Evolutionary conservation across 2,329 filamentous ascomycete genomes (phyloP).

Genomic region (Alternaria sp.): DNA sequence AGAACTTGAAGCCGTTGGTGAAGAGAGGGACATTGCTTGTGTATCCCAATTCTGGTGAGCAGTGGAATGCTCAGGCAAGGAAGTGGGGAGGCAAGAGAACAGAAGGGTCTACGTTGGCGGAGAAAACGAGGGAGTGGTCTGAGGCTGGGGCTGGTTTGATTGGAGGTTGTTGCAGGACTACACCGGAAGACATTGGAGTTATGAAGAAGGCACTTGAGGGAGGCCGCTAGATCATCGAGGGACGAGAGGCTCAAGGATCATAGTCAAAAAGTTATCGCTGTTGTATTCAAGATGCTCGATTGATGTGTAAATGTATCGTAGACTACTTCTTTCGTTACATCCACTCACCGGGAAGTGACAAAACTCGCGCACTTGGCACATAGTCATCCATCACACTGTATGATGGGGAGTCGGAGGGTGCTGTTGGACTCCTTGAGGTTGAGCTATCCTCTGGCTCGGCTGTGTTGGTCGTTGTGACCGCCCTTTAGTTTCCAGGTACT

Average conservation of each 20-base stretch:
- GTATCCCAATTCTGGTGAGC: conserved; percentile 60
- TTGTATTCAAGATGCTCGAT: background rate
- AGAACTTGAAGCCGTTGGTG: conserved; percentile 41
- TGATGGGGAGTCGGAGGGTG: background rate
- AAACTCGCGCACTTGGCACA: background rate
- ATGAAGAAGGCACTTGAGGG: conserved; percentile 38
- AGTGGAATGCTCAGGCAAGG: conserved; percentile 55
- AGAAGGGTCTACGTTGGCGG: conserved; percentile 34
- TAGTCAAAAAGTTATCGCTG: background rate
- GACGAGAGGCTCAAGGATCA: background rate
- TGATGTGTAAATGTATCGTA: background rate
- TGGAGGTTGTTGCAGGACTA: conserved; percentile 60
- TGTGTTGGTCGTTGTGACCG: background rate
- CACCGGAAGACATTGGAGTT: conserved; percentile 52
- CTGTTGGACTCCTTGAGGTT: background rate
- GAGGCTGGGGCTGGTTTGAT: conserved; percentile 53
- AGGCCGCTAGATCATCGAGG: background rate
- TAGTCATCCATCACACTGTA: background rate
- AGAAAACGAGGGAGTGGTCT: conserved; percentile 45
- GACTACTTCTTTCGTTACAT: background rate
- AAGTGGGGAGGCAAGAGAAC: conserved; percentile 45
- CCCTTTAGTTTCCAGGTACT: background rate
- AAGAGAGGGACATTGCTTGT: conserved; percentile 46
- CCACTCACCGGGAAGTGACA: background rate
- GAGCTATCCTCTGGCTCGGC: background rate